phyloP scores from a whole-genome alignment of 305 asterid genomes.

The Fraxinus latifolia region DNA sequence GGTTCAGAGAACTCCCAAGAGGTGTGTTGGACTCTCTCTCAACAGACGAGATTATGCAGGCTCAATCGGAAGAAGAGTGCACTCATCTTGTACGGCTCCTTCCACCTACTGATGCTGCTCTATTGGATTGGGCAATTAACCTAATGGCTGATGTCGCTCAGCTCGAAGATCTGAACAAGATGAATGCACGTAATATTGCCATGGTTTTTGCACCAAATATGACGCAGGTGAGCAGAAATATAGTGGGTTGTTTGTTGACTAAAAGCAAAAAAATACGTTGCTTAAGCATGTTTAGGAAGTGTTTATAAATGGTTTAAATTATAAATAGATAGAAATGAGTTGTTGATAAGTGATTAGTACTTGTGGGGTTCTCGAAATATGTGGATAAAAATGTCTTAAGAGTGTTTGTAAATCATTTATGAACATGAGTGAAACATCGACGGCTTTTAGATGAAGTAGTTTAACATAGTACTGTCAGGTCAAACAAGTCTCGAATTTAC shows the following conservation, averaged over 20 bases:
- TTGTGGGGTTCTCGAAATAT: too few species aligned
- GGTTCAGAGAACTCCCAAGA: conserved; percentile 54
- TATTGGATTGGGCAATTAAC: conserved; percentile 50
- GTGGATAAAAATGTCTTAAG: background rate
- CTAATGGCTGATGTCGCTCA: conserved; percentile 58
- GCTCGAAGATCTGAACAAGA: conserved; percentile 41
- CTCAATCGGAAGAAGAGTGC: conserved; percentile 37
- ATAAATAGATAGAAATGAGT: background rate
- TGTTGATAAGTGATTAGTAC: too few species aligned
- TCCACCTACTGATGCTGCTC: conserved; percentile 35
- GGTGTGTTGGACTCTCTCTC: conserved; percentile 53
- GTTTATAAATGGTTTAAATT: background rate
- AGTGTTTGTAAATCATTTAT: too few species aligned
- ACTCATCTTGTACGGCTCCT: conserved; percentile 37
- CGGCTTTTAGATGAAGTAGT: too few species aligned
- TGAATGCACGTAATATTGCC: conserved; percentile 55
- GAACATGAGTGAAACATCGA: too few species aligned
- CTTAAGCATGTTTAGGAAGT: background rate
- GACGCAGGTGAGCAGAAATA: conserved; percentile 38
- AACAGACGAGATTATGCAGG: conserved; percentile 39
- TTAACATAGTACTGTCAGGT: background rate
- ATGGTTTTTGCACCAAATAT: conserved; percentile 59
- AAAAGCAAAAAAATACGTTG: background rate
- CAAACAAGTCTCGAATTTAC: background rate
- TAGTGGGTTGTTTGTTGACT: background rate